phyloP scores from a whole-genome alignment of 768 basidiomycete species.

The Pisolithus tinctorius region DNA sequence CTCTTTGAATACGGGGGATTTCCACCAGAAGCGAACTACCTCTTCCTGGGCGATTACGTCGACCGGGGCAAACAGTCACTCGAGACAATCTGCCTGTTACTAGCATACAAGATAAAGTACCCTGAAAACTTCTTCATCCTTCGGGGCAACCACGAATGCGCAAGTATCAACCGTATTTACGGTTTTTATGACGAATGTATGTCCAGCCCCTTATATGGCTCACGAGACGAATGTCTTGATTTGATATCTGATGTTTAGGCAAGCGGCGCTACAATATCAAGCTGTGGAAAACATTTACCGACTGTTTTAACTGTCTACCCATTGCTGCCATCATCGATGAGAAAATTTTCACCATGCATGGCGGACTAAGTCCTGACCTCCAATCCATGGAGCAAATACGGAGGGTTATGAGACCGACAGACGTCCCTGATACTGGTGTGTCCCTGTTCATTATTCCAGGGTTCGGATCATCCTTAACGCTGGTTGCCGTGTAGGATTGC shows the following conservation, averaged over 20 bases:
- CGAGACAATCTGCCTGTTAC: conserved; percentile 97
- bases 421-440: conserved; percentile 96
- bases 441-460: neutral
- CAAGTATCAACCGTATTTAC: conserved; percentile 99
- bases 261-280: conserved; percentile 99
- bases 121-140: conserved; percentile 99
- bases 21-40: conserved; percentile 99
- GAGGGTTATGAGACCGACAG: conserved; percentile 97
- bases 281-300: conserved; percentile 99
- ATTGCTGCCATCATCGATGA: conserved; percentile 99
- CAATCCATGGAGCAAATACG: conserved; percentile 99
- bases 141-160: conserved; percentile 98
- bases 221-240: conserved; percentile 7
- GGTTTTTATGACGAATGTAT: conserved; percentile 99
- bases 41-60: conserved; percentile 99
- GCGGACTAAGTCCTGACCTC: conserved; percentile 92
- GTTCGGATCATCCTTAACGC: neutral
- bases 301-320: conserved; percentile 99
- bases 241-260: conserved; percentile 43
- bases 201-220: conserved; percentile 25
- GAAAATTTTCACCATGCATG: conserved; percentile 99
- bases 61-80: conserved; percentile 98
- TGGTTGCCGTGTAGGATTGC: conserved; percentile 51
- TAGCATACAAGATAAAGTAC: conserved; percentile 99
- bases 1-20: conserved; percentile 99